phyloP scores from a whole-genome alignment of 768 basidiomycete species.

The Tephrocybe sp. region DNA sequence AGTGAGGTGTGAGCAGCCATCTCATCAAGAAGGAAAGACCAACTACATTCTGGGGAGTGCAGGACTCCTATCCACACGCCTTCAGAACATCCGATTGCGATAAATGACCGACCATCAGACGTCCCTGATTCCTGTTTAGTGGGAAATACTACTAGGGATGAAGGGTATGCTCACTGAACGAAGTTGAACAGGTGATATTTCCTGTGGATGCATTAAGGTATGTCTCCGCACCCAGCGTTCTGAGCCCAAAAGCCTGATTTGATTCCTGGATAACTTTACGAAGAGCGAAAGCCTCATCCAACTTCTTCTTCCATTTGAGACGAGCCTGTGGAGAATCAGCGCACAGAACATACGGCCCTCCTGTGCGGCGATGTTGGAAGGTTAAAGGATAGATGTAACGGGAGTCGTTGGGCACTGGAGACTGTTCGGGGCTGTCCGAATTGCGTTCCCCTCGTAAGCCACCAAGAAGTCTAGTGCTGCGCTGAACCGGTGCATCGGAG shows the following conservation, averaged over 20 bases:
- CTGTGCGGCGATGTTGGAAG: slow-evolving; percentile 63
- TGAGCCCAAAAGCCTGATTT: slow-evolving; percentile 90
- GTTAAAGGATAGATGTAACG: slow-evolving; percentile 86
- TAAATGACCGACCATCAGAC: slow-evolving; percentile 76
- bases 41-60: slow-evolving; percentile 78
- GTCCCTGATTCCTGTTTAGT: slow-evolving; percentile 50
- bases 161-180: slow-evolving; percentile 64
- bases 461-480: slow-evolving; percentile 69
- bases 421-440: slow-evolving; percentile 20
- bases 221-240: slow-evolving; percentile 82
- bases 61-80: slow-evolving; percentile 97
- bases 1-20: background rate
- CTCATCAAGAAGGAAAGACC: background rate
- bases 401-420: slow-evolving; percentile 43
- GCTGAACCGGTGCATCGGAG: slow-evolving; percentile 71
- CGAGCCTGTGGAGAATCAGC: slow-evolving; percentile 76
- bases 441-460: slow-evolving; percentile 44
- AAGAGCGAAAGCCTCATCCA: slow-evolving; percentile 83
- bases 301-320: slow-evolving; percentile 83
- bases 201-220: slow-evolving; percentile 73
- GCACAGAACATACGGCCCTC: slow-evolving; percentile 82
- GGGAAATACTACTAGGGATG: background rate
- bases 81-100: slow-evolving; percentile 92
- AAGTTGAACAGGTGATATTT: slow-evolving; percentile 91
- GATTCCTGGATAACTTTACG: slow-evolving; percentile 86